Conservation (phyloP, 441 rosid species). For the Gossypium aridum region DNA sequence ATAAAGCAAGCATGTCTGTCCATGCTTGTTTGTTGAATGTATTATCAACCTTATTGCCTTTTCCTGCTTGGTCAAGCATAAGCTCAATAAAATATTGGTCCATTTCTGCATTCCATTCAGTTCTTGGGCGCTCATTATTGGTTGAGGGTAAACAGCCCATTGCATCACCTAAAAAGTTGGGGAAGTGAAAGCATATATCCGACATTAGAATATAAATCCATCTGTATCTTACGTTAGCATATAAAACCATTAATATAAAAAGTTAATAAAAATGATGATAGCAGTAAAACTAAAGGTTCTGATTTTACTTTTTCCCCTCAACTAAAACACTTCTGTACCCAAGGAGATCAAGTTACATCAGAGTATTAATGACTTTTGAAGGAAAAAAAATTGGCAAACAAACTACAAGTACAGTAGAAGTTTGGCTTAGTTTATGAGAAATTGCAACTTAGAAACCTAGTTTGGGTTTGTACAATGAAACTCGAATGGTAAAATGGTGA, state of each 20-base stretch:
- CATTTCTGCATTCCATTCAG: conserved; percentile 75
- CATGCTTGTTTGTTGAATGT: conserved; percentile 72
- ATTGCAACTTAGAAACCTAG: not conserved
- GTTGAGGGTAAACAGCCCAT: conserved; percentile 19
- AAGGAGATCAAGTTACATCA: not conserved
- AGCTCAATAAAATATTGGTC: conserved; percentile 71
- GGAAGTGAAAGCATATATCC: not conserved
- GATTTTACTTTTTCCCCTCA: too few relatives aligned
- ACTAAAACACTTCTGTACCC: too few relatives aligned
- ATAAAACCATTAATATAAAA: not conserved
- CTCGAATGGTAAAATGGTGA: not conserved
- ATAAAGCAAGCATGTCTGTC: conserved; percentile 65
- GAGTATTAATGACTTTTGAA: not conserved
- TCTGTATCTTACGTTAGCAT: not conserved
- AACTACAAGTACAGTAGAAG: not conserved
- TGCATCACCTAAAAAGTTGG: conserved; percentile 44
- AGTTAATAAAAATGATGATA: not conserved
- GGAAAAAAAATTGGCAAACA: not conserved
- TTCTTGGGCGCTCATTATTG: conserved; percentile 47
- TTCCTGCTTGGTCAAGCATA: conserved; percentile 70
- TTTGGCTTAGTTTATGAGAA: not conserved
- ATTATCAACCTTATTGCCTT: conserved; percentile 52
- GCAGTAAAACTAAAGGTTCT: not conserved
- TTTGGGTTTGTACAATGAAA: not conserved
- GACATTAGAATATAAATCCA: not conserved